Conservation (phyloP, 2,329 filamentous ascomycete species). For the Trichoderma guizhouense region DNA sequence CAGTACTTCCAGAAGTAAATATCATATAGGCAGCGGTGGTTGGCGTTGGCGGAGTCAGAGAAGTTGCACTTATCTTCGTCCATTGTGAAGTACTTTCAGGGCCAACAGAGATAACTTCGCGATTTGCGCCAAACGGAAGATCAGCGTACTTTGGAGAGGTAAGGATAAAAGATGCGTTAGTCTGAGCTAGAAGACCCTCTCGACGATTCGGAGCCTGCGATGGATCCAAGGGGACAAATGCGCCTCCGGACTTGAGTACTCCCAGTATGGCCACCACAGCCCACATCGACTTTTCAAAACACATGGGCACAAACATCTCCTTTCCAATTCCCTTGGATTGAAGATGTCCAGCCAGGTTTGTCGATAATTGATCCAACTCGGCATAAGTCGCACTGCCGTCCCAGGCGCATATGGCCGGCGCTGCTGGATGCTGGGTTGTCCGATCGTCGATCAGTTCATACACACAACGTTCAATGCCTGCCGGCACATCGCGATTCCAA, state of each 20-base stretch:
- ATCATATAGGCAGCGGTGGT: not conserved
- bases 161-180: not conserved
- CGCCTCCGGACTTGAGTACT: constrained; percentile 32
- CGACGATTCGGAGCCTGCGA: too few relatives aligned
- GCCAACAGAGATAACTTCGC: not conserved
- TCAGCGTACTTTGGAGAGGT: not conserved
- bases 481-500: not conserved
- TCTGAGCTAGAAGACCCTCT: not conserved
- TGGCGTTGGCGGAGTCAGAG: not conserved
- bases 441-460: not conserved
- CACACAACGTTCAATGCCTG: not conserved
- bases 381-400: constrained; percentile 19
- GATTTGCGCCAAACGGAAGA: too few relatives aligned
- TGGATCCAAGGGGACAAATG: constrained; percentile 10
- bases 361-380: constrained; percentile 21
- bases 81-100: not conserved
- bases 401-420: not conserved
- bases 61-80: not conserved
- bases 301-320: constrained; percentile 26
- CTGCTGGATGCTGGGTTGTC: not conserved
- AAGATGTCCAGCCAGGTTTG: constrained; percentile 19
- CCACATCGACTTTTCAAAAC: constrained; percentile 35
- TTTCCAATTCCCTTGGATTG: not conserved
- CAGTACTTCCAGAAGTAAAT: constrained; percentile 9
- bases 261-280: constrained; percentile 29